Evolutionary conservation across 371 early-diverging fungal species (phyloP).

Genomic region (Blastocladiella emersonii): DNA sequence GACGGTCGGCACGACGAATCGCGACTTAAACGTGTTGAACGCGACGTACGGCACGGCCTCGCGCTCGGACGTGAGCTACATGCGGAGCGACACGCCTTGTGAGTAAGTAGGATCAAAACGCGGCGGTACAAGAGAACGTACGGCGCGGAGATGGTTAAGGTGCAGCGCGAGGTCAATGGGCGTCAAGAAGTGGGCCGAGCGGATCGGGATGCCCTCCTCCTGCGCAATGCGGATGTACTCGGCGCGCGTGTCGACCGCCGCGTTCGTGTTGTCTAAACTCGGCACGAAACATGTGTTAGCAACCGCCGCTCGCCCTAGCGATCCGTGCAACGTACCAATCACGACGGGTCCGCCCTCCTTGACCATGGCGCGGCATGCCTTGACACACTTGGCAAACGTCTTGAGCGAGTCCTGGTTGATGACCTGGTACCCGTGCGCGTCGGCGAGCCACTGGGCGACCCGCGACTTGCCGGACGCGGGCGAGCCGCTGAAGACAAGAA

Average conservation of each 20-base stretch:
- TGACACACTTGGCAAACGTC: conserved; percentile 54
- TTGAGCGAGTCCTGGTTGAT: conserved; percentile 76
- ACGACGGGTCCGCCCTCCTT: conserved; percentile 39
- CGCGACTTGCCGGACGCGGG: conserved; percentile 80
- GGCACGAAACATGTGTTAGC: conserved; percentile 7
- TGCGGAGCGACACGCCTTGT: not conserved
- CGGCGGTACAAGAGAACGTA: too few relatives aligned
- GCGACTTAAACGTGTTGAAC: conserved; percentile 30
- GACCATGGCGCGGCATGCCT: conserved; percentile 34
- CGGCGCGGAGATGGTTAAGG: conserved; percentile 56
- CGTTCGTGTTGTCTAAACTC: conserved; percentile 79
- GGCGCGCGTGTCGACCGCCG: conserved; percentile 40
- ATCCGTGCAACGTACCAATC: conserved; percentile 24
- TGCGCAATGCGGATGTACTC: conserved; percentile 50
- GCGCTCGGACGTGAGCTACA: conserved; percentile 8
- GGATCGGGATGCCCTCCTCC: conserved; percentile 32
- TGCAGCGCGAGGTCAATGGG: conserved; percentile 51
- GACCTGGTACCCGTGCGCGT: conserved; percentile 48
- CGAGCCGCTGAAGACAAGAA: conserved; percentile 64
- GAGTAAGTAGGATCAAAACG: conserved; percentile 6
- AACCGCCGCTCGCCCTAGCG: not conserved
- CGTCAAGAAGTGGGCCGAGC: conserved; percentile 52
- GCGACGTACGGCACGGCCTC: conserved; percentile 39
- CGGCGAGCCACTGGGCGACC: conserved; percentile 45
- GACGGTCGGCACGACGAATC: conserved; percentile 33